Evolutionary conservation across 2,329 filamentous ascomycete species (phyloP).

Genomic region (Alternaria longipes): DNA sequence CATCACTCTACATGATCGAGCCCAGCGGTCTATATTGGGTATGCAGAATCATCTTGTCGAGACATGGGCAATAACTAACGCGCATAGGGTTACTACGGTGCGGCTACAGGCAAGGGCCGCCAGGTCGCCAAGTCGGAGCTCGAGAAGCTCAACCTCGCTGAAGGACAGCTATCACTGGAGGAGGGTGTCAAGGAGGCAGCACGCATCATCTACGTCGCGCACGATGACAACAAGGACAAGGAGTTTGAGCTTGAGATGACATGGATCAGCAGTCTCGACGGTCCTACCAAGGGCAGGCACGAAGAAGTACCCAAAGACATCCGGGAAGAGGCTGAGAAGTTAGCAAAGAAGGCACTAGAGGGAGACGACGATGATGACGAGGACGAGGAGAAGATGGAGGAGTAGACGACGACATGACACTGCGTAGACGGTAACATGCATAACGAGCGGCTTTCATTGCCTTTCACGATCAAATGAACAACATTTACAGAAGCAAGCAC

Average conservation of each 20-base stretch:
- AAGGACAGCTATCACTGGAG: conserved; percentile 77
- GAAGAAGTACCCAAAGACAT: conserved; percentile 92
- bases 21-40: conserved; percentile 96
- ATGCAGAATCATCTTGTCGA: conserved; percentile 32
- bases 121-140: conserved; percentile 98
- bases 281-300: conserved; percentile 91
- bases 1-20: conserved; percentile 98
- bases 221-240: conserved; percentile 99
- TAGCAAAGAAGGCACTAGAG: conserved; percentile 90
- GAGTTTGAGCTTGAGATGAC: conserved; percentile 99
- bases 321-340: conserved; percentile 87
- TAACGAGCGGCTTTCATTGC: conserved; percentile 35
- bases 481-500: conserved; percentile 11
- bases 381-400: conserved; percentile 86
- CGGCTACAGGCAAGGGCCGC: conserved; percentile 94
- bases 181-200: conserved; percentile 96
- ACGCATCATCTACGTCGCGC: conserved; percentile 94
- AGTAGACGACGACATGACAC: conserved; percentile 61
- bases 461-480: conserved; percentile 27
- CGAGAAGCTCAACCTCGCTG: conserved; percentile 92
- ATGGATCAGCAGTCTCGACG: conserved; percentile 87
- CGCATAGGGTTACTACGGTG: conserved; percentile 89
- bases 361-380: conserved; percentile 85
- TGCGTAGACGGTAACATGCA: conserved; percentile 39
- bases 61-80: conserved; percentile 8